Percentiles rank a stretch among this genome's conserved stretches.
These are phyloP conservation scores for Hortaea werneckii DNA, from an alignment of 2,329 filamentous ascomycete species.

Conservation along the genomic window DNA sequence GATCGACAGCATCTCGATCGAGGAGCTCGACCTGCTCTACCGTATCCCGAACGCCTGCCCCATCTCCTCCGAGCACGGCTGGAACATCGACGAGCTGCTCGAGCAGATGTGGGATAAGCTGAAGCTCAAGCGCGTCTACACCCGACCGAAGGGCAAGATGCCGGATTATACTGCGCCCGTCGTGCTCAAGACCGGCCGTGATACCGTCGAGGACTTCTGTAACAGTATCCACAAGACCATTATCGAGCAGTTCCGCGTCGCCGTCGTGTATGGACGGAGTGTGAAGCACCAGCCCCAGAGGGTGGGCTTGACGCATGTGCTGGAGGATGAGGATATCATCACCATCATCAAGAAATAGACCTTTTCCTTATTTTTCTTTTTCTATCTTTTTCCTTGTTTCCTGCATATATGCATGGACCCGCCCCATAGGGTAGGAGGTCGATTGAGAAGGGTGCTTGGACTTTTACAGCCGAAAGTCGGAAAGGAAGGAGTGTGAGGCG, in stretches of 20 bases:
- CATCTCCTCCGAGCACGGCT: slow-evolving; percentile 88
- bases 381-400: too few species aligned
- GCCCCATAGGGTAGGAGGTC: too few species aligned
- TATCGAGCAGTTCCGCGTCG: slow-evolving; percentile 87
- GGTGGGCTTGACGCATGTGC: slow-evolving; percentile 80
- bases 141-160: slow-evolving; percentile 90
- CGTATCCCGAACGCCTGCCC: slow-evolving; percentile 94
- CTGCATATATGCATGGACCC: too few species aligned
- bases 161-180: slow-evolving; percentile 90
- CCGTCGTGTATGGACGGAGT: slow-evolving; percentile 93
- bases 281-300: slow-evolving; percentile 98
- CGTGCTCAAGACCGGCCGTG: slow-evolving; percentile 70
- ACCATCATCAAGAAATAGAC: slow-evolving; percentile 25
- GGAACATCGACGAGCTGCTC: slow-evolving; percentile 95
- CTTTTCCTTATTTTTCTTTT: too few species aligned
- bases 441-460: too few species aligned
- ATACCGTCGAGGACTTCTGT: slow-evolving; percentile 95
- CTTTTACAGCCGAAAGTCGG: too few species aligned
- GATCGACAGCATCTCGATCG: slow-evolving; percentile 95
- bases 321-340: slow-evolving; percentile 90
- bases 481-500: too few species aligned
- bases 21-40: slow-evolving; percentile 92
- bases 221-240: slow-evolving; percentile 96
- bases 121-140: slow-evolving; percentile 84
- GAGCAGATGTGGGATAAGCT: slow-evolving; percentile 99